These are phyloP conservation scores for Sinapis alba DNA, from an alignment of 441 rosid species.

Conservation along the genomic window DNA sequence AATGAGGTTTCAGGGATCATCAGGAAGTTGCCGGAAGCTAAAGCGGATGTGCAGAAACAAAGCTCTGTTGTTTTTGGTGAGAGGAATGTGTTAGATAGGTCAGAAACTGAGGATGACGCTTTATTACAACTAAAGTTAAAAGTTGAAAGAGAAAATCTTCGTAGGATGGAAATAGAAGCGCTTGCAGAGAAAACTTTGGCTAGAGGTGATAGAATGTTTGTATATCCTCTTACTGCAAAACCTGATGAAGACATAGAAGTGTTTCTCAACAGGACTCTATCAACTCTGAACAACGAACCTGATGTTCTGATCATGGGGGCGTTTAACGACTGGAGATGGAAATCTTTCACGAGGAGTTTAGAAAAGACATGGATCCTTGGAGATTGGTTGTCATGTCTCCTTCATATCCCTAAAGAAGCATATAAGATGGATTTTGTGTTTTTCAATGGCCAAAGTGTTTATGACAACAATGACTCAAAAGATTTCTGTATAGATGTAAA, in stretches of 20 bases:
- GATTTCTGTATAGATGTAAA: slow-evolving; percentile 75
- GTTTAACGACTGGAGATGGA: slow-evolving; percentile 95
- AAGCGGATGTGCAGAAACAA: slow-evolving; percentile 43
- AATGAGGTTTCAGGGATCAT: slow-evolving; percentile 38
- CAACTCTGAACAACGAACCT: slow-evolving; percentile 59
- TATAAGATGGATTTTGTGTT: slow-evolving; percentile 91
- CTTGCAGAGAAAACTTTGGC: slow-evolving; percentile 58
- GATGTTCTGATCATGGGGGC: slow-evolving; percentile 90
- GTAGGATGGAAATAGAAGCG: slow-evolving; percentile 56
- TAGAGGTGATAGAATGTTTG: slow-evolving; percentile 62
- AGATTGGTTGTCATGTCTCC: slow-evolving; percentile 90
- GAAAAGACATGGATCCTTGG: slow-evolving; percentile 61
- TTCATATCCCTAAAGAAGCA: slow-evolving; percentile 88
- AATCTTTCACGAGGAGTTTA: slow-evolving; percentile 72
- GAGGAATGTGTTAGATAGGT: slow-evolving; percentile 32
- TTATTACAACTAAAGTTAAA: slow-evolving; percentile 46
- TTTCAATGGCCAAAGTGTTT: slow-evolving; percentile 72
- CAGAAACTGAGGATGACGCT: slow-evolving; percentile 35
- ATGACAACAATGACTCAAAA: slow-evolving; percentile 73
- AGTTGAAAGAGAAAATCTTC: slow-evolving; percentile 47
- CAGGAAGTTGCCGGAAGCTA: slow-evolving; percentile 33
- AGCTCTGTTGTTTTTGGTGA: slow-evolving; percentile 37
- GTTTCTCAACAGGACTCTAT: slow-evolving; percentile 67
- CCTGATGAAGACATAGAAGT: slow-evolving; percentile 77
- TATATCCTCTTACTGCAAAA: slow-evolving; percentile 61